phyloP scores from a whole-genome alignment of 495 filamentous ascomycete species.

The Neurospora intermedia region DNA sequence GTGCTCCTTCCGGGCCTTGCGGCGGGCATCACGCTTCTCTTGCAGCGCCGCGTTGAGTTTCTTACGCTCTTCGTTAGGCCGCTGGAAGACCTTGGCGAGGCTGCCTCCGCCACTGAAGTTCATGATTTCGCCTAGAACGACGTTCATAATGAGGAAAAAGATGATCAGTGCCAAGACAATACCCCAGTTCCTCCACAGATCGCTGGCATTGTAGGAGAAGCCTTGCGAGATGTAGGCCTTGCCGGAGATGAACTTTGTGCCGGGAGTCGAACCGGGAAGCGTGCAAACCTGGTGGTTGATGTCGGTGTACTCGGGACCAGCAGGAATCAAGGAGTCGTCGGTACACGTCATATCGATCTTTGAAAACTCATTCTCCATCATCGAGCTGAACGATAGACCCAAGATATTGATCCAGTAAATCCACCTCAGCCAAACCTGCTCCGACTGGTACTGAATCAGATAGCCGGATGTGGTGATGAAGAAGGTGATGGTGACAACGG shows the following conservation, averaged over 20 bases:
- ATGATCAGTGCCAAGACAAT: constrained; percentile 59
- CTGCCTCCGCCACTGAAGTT: constrained; percentile 69
- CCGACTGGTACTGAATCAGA: constrained; percentile 58
- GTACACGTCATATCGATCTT: constrained; percentile 52
- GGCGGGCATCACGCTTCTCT: constrained; percentile 44
- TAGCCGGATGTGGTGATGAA: constrained; percentile 74
- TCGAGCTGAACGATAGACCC: constrained; percentile 56
- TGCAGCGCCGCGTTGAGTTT: constrained; percentile 54
- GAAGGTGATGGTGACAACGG: constrained; percentile 61
- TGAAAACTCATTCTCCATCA: constrained; percentile 82
- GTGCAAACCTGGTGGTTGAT: constrained; percentile 67
- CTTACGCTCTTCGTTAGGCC: constrained; percentile 60
- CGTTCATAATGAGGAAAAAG: constrained; percentile 57
- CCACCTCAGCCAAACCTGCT: constrained; percentile 69
- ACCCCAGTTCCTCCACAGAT: constrained; percentile 69
- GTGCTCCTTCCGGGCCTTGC: constrained; percentile 38
- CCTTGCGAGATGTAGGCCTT: constrained; percentile 49
- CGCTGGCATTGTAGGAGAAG: constrained; percentile 49
- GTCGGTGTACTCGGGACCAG: constrained; percentile 51
- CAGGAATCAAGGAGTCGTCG: constrained; percentile 52
- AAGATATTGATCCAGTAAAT: constrained; percentile 75
- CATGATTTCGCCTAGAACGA: constrained; percentile 65
- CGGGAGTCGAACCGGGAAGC: constrained; percentile 54
- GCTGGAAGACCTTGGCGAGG: constrained; percentile 61
- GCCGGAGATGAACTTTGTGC: constrained; percentile 48